These are phyloP conservation scores for Suaeda aralocaspica DNA, from an alignment of 148 eudicot genomes.

Conservation along the genomic window DNA sequence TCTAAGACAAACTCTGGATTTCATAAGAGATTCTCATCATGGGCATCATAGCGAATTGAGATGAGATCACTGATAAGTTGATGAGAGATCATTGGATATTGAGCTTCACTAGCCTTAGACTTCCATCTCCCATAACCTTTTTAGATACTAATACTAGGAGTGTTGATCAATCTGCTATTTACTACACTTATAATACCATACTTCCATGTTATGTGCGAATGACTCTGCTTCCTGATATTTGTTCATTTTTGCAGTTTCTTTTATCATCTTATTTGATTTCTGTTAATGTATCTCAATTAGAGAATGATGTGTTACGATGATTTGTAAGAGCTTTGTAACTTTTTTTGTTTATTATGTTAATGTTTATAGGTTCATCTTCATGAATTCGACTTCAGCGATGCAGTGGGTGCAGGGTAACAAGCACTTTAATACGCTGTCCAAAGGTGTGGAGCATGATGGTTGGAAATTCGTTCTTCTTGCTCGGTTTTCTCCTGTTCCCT, in stretches of 20 bases:
- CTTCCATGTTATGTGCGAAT: neutral
- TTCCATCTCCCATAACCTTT: neutral
- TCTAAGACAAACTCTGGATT: too few relatives aligned
- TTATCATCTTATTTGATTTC: too few relatives aligned
- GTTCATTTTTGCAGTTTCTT: too few relatives aligned
- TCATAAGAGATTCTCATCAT: too few relatives aligned
- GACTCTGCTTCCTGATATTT: too few relatives aligned
- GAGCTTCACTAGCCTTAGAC: neutral
- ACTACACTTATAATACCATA: neutral
- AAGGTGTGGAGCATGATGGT: conserved; percentile 85
- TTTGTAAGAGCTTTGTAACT: too few relatives aligned
- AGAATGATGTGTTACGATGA: too few relatives aligned
- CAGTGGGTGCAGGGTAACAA: conserved; percentile 57
- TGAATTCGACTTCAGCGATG: conserved; percentile 53
- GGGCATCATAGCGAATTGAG: too few relatives aligned
- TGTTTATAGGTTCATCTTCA: conserved; percentile 52
- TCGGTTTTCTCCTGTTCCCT: conserved; percentile 84
- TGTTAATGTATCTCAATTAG: too few relatives aligned
- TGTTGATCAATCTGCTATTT: neutral
- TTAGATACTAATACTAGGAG: neutral
- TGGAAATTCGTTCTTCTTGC: conserved; percentile 93
- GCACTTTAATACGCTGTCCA: conserved; percentile 61
- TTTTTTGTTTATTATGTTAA: neutral
- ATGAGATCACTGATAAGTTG: too few relatives aligned
- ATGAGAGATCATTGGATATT: neutral